phyloP scores from a whole-genome alignment of 345 rosid genomes.

The Populus pruinosa region DNA sequence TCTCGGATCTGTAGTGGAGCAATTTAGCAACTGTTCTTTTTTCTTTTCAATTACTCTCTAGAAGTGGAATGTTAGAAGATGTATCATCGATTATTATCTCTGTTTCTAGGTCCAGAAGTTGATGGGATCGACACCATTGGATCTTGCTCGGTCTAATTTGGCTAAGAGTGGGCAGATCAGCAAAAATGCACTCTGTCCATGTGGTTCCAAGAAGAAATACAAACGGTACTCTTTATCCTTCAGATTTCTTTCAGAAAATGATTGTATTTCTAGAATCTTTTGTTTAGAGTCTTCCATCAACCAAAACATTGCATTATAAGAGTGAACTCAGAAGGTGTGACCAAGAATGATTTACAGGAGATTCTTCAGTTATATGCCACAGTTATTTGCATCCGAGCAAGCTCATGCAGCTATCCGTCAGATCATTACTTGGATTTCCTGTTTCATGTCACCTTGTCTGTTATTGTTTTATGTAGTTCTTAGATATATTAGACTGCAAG shows the following conservation, averaged over 20 bases:
- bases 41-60: not conserved
- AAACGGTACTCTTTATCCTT: slow-evolving; percentile 49
- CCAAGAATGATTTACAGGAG: too few species aligned
- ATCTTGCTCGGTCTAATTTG: slow-evolving; percentile 76
- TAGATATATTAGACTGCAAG: too few species aligned
- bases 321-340: too few species aligned
- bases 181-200: slow-evolving; percentile 86
- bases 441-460: too few species aligned
- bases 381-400: too few species aligned
- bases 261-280: not conserved
- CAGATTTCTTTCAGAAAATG: not conserved
- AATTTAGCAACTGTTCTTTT: not conserved
- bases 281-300: not conserved
- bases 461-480: too few species aligned
- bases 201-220: slow-evolving; percentile 96
- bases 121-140: slow-evolving; percentile 85
- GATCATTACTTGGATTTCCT: too few species aligned
- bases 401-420: too few species aligned
- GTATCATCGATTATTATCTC: not conserved
- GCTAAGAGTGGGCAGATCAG: slow-evolving; percentile 94
- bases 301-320: too few species aligned
- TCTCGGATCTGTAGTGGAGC: too few species aligned
- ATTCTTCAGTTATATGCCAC: too few species aligned
- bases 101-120: slow-evolving; percentile 67
- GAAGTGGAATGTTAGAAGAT: not conserved